Base-by-base conservation (phyloP, 768 basidiomycete species). In the Naematelia encephala region DNA sequence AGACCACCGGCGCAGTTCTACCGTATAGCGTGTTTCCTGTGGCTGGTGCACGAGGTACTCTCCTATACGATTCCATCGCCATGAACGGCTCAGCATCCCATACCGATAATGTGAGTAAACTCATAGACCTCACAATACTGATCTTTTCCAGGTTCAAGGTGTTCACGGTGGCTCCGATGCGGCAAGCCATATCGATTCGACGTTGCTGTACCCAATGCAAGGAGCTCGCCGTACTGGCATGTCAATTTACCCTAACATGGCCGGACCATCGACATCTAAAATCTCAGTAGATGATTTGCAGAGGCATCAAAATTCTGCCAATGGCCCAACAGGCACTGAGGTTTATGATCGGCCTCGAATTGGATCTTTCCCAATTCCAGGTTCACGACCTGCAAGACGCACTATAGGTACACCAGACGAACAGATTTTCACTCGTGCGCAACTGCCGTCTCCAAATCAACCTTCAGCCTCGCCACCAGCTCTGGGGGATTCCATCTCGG, bases 401-500 rank as follows among this genome's bases (percentile, higher is more conserved):
- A n/a, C n/a, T 39, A 8, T 8, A 8, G 34, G 34, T 39, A 39
- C 34, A 8, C 34, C 34, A 8, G 8, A 16, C 34, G 34, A 39
- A 39, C 8, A 39, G 34, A 39, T 39, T 16, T 39, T 39, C 16
- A 39, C 34, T 39, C 34, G 34, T 39, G 34, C 34, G 16, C 8
- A 39, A 39, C 34, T 8, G 34, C 34, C 8, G 16, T 39, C 34
- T 8, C 16, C 8, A 39, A 16, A 16, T 39, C 34, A 16, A 39
- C 34, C 34, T n/a, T n/a, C n/a, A n/a, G n/a, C n/a, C n/a, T n/a
- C 34, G 34, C 8, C 34, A 39, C 19, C 46, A 47, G 51, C 14
- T 16, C 27, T 19, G 8, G 27, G 46, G 27, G 63, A 64, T 42
- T 28, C 54, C 11, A 49, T 65, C 47, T 43, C 47, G 49, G 48